These are phyloP conservation scores for Fusarium sp. DNA, from an alignment of 2,329 filamentous ascomycete species.

Conservation along the genomic window DNA sequence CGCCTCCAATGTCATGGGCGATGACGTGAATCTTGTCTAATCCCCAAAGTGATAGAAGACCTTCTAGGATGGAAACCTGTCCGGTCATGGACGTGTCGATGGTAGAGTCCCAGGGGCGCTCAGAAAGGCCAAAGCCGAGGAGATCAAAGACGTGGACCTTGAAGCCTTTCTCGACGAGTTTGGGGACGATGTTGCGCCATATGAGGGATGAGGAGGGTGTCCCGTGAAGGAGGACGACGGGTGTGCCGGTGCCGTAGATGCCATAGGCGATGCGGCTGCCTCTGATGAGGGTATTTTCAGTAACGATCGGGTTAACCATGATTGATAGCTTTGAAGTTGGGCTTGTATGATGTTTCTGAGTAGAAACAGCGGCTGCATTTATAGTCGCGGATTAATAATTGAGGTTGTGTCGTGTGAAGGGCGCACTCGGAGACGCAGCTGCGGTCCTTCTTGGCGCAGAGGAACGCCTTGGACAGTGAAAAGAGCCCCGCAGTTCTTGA, in stretches of 20 bases:
- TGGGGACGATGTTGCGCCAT: conserved; percentile 45
- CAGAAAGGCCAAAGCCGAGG: conserved; percentile 47
- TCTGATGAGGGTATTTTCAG: conserved; percentile 41
- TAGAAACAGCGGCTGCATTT: neutral
- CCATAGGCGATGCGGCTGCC: conserved; percentile 44
- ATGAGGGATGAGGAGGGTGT: conserved; percentile 49
- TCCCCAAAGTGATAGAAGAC: conserved; percentile 41
- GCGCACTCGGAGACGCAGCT: conserved; percentile 7
- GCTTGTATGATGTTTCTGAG: rapidly evolving
- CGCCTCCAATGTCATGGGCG: conserved; percentile 47
- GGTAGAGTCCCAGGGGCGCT: conserved; percentile 42
- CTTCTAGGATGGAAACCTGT: conserved; percentile 45
- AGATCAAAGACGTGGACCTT: conserved; percentile 46
- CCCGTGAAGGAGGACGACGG: conserved; percentile 46
- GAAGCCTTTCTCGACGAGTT: conserved; percentile 34
- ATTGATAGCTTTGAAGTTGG: neutral
- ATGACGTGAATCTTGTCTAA: conserved; percentile 41
- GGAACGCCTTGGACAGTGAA: neutral
- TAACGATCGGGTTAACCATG: conserved; percentile 38
- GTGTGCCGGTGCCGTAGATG: conserved; percentile 39
- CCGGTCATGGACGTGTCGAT: conserved; percentile 48
- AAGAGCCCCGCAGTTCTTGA: too few species aligned
- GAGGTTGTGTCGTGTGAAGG: conserved; percentile 27
- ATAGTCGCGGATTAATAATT: conserved; percentile 28
- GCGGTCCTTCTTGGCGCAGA: neutral